These are phyloP conservation scores for Dillenia suffruticosa DNA, from an alignment of 164 flowering plant species.

Conservation along the genomic window DNA sequence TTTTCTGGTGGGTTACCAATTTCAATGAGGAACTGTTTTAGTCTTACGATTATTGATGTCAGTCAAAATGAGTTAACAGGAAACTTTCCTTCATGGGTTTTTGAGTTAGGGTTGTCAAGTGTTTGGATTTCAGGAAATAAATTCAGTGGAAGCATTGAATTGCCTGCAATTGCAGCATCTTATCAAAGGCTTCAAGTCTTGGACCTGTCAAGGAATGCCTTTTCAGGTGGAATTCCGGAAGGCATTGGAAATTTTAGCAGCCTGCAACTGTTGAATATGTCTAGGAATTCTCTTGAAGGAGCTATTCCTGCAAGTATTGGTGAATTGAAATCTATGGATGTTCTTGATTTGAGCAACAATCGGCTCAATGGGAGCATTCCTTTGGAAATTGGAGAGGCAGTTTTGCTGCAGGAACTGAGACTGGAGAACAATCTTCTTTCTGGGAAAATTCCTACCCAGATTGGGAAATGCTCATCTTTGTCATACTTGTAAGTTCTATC, in stretches of 20 bases:
- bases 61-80: slow-evolving; percentile 22
- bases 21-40: slow-evolving; percentile 16
- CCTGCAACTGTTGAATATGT: slow-evolving; percentile 59
- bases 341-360: slow-evolving; percentile 74
- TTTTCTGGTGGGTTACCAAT: slow-evolving; percentile 22
- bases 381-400: slow-evolving; percentile 56
- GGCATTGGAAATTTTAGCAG: slow-evolving; percentile 43
- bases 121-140: slow-evolving; percentile 28
- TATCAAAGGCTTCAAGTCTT: slow-evolving; percentile 34
- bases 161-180: slow-evolving; percentile 15
- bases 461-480: slow-evolving; percentile 58
- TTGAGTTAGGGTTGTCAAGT: slow-evolving; percentile 14
- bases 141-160: slow-evolving; percentile 26
- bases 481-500: slow-evolving; percentile 55
- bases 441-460: slow-evolving; percentile 55
- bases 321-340: slow-evolving; percentile 42
- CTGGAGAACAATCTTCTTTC: slow-evolving; percentile 45
- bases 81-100: slow-evolving; percentile 23
- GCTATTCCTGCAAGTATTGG: slow-evolving; percentile 63
- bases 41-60: slow-evolving; percentile 20
- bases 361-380: slow-evolving; percentile 74
- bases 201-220: slow-evolving; percentile 63
- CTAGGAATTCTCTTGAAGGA: slow-evolving; percentile 60
- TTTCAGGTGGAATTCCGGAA: slow-evolving; percentile 59
- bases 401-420: slow-evolving; percentile 56